Evolutionary conservation across 805 yeast species (phyloP), one percentile per base, ranked within the genome.

Genomic region (Kregervanrija fluxuum): DNA sequence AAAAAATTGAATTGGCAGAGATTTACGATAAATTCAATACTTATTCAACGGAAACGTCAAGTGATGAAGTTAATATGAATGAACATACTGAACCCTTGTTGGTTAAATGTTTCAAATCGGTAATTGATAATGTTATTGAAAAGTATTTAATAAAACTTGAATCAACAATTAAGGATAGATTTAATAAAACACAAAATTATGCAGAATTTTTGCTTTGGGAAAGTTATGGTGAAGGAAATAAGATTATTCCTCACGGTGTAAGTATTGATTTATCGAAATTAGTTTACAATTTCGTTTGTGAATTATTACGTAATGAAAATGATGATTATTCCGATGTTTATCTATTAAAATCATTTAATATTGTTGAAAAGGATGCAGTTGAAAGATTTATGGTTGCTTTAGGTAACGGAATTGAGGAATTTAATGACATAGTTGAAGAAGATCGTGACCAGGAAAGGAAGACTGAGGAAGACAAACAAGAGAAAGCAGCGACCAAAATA

Each of bases 291-390:
- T 38, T 53, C n/a, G 44, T 55, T 36, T 28, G 47, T 35, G 45
- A 47, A 11, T 38, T 61, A 32, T 40, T 49, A 12, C 52, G 44
- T 3, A 46, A 41, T 33, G 47, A 50, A 1, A 48, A 45, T 3
- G 55, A 51, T n/a, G 63, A 60, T 40, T 60, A 52, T 41, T 51
- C 62, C 1, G 62, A 61, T 46, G 54, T 59, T n/a, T 62, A 54
- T 35, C 44, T 54, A 34, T 46, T 50, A 22, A 40, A 41, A 2
- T 43, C 48, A 16, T 61, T 60, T 38, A 42, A 43, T 1, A 41
- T 33, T 1, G 48, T 48, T 6, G 54, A 53, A 34, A 9, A 11
- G 2, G 44, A 30, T 2, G 39, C 54, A 13, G 37, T 59, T 11
- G 47, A 53, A n/a, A 42, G 40, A 13, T 37, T 59, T 13, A 37